Conservation (phyloP, 805 yeast species). For the Candida boleticola region DNA sequence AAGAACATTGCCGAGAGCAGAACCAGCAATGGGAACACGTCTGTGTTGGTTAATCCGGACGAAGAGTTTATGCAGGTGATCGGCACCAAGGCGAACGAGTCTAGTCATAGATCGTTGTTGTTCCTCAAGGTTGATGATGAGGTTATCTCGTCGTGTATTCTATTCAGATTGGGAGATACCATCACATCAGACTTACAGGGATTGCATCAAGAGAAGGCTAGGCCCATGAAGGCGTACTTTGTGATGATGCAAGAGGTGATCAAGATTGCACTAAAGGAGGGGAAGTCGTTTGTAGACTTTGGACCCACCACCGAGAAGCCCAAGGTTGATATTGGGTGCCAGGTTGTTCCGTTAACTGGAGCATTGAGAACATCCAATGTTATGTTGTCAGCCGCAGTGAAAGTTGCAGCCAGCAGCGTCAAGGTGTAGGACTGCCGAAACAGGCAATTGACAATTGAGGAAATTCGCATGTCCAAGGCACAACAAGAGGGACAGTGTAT, state of each 20-base stretch:
- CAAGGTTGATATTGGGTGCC: constrained; percentile 39
- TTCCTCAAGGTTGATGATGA: constrained; percentile 36
- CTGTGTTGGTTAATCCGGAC: constrained; percentile 34
- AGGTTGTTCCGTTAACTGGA: constrained; percentile 35
- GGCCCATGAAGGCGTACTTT: constrained; percentile 41
- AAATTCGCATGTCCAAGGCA: too few species aligned
- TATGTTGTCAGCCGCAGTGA: constrained; percentile 12
- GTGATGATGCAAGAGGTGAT: constrained; percentile 50
- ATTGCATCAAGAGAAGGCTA: constrained; percentile 36
- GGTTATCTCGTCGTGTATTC: constrained; percentile 39
- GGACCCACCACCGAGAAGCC: constrained; percentile 47
- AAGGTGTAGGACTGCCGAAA: constrained; percentile 9
- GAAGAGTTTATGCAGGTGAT: constrained; percentile 26
- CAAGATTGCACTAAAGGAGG: constrained; percentile 35
- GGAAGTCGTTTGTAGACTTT: constrained; percentile 39
- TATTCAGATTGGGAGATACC: constrained; percentile 43
- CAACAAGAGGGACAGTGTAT: too few species aligned
- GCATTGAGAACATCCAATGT: constrained; percentile 30
- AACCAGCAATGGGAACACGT: constrained; percentile 33
- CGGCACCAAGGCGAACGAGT: constrained; percentile 21
- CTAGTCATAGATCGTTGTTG: constrained; percentile 27
- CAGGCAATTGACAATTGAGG: too few species aligned
- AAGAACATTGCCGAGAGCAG: constrained; percentile 38
- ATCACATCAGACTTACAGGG: constrained; percentile 46
- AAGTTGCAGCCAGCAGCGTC: constrained; percentile 15